Evolutionary conservation across 2,329 filamentous ascomycete species (phyloP).

Genomic region (Monosporascus sp.): DNA sequence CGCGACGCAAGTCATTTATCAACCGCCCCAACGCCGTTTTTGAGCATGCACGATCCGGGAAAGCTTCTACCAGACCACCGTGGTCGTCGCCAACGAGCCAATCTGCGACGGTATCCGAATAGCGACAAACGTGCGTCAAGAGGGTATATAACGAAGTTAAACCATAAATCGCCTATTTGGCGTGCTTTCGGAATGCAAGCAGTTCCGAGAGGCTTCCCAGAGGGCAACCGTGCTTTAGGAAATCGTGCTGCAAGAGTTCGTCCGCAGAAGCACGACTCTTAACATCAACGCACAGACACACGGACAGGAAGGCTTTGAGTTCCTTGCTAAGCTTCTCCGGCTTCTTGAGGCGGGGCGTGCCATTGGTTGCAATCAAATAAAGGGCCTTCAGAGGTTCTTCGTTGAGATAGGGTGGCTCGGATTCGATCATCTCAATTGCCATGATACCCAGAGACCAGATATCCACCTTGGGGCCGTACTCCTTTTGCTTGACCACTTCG

Average conservation of each 20-base stretch:
- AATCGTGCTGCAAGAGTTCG: conserved; percentile 87
- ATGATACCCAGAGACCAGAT: conserved; percentile 99
- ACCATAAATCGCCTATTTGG: conserved; percentile 42
- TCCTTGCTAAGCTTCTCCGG: conserved; percentile 97
- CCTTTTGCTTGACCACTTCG: conserved; percentile 98
- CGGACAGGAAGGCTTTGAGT: conserved; percentile 92
- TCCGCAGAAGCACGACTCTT: conserved; percentile 87
- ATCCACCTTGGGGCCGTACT: conserved; percentile 96
- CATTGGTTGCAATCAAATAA: conserved; percentile 96
- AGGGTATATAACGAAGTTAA: not conserved
- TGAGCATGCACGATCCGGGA: not conserved
- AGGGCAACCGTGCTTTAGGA: conserved; percentile 86
- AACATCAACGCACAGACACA: conserved; percentile 95
- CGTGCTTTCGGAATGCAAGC: conserved; percentile 76
- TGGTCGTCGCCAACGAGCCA: not conserved
- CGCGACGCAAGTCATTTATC: not conserved
- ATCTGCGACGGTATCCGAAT: not conserved
- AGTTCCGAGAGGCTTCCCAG: conserved; percentile 78
- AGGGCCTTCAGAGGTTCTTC: conserved; percentile 96
- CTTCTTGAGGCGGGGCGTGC: conserved; percentile 94
- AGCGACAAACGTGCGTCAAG: not conserved
- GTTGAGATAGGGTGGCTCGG: conserved; percentile 94
- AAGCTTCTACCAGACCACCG: not conserved
- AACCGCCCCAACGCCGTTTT: not conserved
- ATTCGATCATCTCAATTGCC: conserved; percentile 99